Conservation (phyloP, 306 rosid species). For the Hippophae tibetana region DNA sequence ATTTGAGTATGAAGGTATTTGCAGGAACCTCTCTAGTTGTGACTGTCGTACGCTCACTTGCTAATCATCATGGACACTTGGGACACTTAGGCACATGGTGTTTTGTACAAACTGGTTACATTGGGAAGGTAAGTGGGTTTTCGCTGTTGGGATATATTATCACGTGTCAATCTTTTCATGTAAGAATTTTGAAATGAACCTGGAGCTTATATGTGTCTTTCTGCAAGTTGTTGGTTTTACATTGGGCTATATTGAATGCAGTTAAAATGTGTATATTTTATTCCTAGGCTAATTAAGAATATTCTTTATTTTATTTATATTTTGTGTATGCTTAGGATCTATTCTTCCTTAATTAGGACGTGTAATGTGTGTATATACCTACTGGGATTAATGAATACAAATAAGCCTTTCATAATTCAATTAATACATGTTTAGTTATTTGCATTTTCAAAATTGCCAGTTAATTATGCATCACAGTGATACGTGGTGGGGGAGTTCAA, state of each 20-base stretch:
- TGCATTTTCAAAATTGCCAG: neutral
- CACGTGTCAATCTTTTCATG: slow-evolving; percentile 2
- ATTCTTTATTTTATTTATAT: too few relatives aligned
- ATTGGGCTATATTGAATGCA: neutral
- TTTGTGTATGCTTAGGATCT: too few relatives aligned
- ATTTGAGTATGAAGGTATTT: slow-evolving; percentile 10
- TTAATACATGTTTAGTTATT: neutral
- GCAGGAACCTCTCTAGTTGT: slow-evolving; percentile 78
- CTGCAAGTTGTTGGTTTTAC: neutral
- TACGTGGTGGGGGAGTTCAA: slow-evolving; percentile 10
- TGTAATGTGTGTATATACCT: too few relatives aligned
- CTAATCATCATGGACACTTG: slow-evolving; percentile 47
- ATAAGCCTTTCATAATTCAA: too few relatives aligned
- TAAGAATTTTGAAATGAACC: neutral
- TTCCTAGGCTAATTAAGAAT: too few relatives aligned
- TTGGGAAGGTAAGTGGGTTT: slow-evolving; percentile 67
- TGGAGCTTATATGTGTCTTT: slow-evolving; percentile 1
- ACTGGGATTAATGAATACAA: too few relatives aligned
- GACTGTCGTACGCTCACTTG: slow-evolving; percentile 85
- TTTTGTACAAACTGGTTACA: slow-evolving; percentile 66
- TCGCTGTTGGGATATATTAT: slow-evolving; percentile 5
- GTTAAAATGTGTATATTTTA: too few relatives aligned
- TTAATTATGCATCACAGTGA: slow-evolving; percentile 6
- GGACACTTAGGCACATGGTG: slow-evolving; percentile 75
- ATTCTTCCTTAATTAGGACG: too few relatives aligned